Evolutionary conservation across 441 rosid genomes (phyloP).

Genomic region (Raphanus hybrid): DNA sequence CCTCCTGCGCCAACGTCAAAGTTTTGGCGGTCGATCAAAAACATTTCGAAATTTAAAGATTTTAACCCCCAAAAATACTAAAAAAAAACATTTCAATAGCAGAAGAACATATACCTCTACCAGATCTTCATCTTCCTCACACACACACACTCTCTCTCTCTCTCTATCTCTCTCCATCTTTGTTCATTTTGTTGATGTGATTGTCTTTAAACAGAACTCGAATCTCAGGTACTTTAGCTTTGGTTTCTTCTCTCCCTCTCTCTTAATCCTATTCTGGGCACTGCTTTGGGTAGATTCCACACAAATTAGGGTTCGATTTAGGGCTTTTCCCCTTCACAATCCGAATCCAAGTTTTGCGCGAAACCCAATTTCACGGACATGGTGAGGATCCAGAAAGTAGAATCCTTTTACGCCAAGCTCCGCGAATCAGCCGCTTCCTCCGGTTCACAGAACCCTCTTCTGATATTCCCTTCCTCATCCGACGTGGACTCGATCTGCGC

Average conservation of each 20-base stretch:
- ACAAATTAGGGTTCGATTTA: constrained; percentile 21
- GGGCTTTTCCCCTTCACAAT: not conserved
- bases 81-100: constrained; percentile 11
- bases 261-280: not conserved
- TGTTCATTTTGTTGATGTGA: too few relatives aligned
- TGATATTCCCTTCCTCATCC: constrained; percentile 88
- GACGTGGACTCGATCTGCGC: constrained; percentile 91
- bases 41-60: constrained; percentile 21
- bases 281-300: not conserved
- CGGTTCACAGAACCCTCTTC: constrained; percentile 59
- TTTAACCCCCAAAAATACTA: constrained; percentile 10
- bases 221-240: too few relatives aligned
- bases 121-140: too few relatives aligned
- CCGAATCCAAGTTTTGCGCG: not conserved
- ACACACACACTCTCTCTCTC: too few relatives aligned
- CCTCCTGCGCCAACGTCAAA: too few relatives aligned
- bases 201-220: too few relatives aligned
- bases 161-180: too few relatives aligned
- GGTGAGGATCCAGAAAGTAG: constrained; percentile 81
- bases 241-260: too few relatives aligned
- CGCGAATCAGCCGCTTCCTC: constrained; percentile 68
- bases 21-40: too few relatives aligned
- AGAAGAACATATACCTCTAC: not conserved
- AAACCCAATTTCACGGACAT: constrained; percentile 40
- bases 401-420: constrained; percentile 71